Evolutionary conservation across 768 basidiomycete genomes (phyloP).

Genomic region (Termitomyces sp.): DNA sequence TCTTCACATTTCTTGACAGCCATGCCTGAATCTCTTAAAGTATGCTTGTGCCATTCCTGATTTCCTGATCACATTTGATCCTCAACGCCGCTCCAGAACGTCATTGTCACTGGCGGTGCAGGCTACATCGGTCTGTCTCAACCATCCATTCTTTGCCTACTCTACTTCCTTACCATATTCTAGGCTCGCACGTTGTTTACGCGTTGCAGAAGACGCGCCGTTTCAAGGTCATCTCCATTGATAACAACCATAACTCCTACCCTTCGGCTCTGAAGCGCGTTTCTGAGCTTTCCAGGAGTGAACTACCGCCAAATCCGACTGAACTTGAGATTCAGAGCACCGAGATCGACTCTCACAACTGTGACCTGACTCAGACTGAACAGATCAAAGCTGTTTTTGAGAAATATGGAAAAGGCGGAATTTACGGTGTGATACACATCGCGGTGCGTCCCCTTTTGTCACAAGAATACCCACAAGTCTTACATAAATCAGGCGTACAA

Average conservation of each 20-base stretch:
- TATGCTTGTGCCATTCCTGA: constrained; percentile 25
- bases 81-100: constrained; percentile 29
- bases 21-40: constrained; percentile 33
- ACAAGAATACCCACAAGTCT: neutral
- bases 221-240: constrained; percentile 91
- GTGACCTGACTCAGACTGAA: constrained; percentile 70
- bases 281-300: constrained; percentile 70
- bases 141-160: constrained; percentile 1
- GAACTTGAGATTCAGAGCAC: constrained; percentile 66
- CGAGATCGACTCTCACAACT: constrained; percentile 60
- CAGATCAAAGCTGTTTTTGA: constrained; percentile 78
- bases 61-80: constrained; percentile 7
- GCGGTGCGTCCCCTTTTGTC: constrained; percentile 46
- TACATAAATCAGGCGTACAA: constrained; percentile 72
- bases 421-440: constrained; percentile 96
- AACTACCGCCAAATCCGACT: constrained; percentile 60
- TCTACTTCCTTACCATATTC: constrained; percentile 9
- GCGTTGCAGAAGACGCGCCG: constrained; percentile 77
- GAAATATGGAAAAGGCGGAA: constrained; percentile 80
- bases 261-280: constrained; percentile 71
- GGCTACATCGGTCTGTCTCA: constrained; percentile 75
- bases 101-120: constrained; percentile 60
- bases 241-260: constrained; percentile 93
- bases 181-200: constrained; percentile 93
- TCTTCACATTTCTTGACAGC: constrained; percentile 1